Evolutionary conservation across 768 basidiomycete genomes (phyloP).

Genomic region (Cystofilobasidium macerans): DNA sequence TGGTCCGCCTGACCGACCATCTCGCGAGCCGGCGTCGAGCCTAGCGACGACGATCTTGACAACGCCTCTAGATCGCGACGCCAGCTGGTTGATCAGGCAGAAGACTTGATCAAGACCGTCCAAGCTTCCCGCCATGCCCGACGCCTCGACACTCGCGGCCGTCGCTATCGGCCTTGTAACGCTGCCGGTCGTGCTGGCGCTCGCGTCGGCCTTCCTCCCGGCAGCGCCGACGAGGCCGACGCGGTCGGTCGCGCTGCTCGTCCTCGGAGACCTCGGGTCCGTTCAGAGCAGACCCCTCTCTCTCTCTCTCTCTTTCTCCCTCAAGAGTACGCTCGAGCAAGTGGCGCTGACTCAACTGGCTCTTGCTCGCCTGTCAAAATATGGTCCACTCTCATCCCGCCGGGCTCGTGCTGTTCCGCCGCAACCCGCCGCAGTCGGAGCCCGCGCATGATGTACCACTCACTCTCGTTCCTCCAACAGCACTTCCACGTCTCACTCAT

Average conservation of each 20-base stretch:
- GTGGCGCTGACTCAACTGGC: too few relatives aligned
- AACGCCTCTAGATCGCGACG: neutral
- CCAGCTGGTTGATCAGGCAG: too few relatives aligned
- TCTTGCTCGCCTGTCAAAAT: too few relatives aligned
- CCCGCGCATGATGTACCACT: slow-evolving; percentile 98
- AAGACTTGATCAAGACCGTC: too few relatives aligned
- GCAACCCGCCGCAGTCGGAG: slow-evolving; percentile 48
- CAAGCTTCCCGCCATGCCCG: neutral
- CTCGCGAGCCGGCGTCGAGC: too few relatives aligned
- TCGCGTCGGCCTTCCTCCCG: neutral
- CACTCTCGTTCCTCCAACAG: slow-evolving; percentile 74
- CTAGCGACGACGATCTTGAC: neutral
- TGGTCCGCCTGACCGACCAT: too few relatives aligned
- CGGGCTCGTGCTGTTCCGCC: neutral
- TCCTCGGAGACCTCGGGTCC: slow-evolving; percentile 75
- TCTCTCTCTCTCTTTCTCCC: neutral
- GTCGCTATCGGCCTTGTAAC: slow-evolving; percentile 1
- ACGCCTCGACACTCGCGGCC: neutral
- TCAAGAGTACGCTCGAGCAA: too few relatives aligned
- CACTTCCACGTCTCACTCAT: slow-evolving; percentile 68
- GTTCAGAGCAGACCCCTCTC: neutral
- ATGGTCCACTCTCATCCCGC: too few relatives aligned
- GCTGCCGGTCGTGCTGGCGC: neutral
- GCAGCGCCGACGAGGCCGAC: slow-evolving; percentile 8
- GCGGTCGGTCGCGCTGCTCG: slow-evolving; percentile 71